A percentile compares a stretch with the other conserved stretches of the same genome.
Conservation (phyloP, 805 yeast species). For the Candida pseudoglaebosa region DNA sequence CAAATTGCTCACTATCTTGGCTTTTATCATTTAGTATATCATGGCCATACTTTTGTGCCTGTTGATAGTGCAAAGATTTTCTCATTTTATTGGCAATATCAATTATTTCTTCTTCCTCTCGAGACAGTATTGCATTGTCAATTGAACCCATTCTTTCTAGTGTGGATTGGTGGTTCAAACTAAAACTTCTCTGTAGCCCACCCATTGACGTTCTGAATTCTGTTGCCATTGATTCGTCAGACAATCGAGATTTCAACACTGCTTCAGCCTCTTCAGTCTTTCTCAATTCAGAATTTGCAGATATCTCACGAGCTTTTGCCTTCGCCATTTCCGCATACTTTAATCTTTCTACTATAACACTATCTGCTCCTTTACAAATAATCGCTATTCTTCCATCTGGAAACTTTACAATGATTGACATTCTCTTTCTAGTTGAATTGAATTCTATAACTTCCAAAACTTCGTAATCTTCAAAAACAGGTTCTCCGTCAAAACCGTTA, state of each 20-base stretch:
- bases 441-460: constrained; percentile 82
- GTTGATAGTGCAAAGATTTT: constrained; percentile 57
- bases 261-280: constrained; percentile 74
- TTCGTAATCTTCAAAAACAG: constrained; percentile 65
- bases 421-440: constrained; percentile 82
- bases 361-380: constrained; percentile 95
- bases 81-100: constrained; percentile 51
- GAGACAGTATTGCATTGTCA: constrained; percentile 44
- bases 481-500: constrained; percentile 63
- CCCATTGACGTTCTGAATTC: constrained; percentile 25
- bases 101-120: constrained; percentile 46
- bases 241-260: constrained; percentile 55
- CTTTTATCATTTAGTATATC: constrained; percentile 10
- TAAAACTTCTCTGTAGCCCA: constrained; percentile 27
- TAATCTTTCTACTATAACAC: constrained; percentile 74
- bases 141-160: constrained; percentile 35
- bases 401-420: constrained; percentile 80
- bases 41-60: constrained; percentile 49
- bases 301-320: constrained; percentile 60
- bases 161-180: constrained; percentile 12
- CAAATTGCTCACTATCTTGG: background rate
- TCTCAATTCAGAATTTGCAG: constrained; percentile 54
- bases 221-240: constrained; percentile 25
- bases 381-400: constrained; percentile 75
- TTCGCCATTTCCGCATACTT: constrained; percentile 55